phyloP scores from a whole-genome alignment of 2,329 filamentous ascomycete genomes.

The Cadophora gregata region DNA sequence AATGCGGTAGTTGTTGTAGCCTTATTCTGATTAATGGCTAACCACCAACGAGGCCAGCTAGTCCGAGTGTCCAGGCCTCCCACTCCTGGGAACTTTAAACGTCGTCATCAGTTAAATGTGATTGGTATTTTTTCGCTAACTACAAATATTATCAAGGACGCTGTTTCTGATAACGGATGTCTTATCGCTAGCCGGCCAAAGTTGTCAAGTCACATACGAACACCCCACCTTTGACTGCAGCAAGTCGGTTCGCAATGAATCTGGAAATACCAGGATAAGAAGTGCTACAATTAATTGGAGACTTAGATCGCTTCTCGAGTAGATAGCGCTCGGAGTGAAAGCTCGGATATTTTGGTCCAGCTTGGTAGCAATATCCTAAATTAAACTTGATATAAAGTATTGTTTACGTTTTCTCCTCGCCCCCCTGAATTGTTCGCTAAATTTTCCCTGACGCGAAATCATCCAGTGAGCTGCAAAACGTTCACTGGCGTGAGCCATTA shows the following conservation, averaged over 20 bases:
- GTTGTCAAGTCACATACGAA: neutral
- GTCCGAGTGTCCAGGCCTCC: slow-evolving; percentile 5
- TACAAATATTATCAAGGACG: neutral
- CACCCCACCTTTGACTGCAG: slow-evolving; percentile 14
- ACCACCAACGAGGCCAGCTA: neutral
- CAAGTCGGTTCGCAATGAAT: neutral
- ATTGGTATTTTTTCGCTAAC: slow-evolving; percentile 4
- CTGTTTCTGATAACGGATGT: neutral
- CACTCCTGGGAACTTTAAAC: slow-evolving; percentile 4
- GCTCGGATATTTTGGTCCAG: neutral
- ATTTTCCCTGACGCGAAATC: neutral
- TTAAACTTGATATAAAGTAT: neutral
- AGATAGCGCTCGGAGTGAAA: neutral
- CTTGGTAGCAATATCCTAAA: neutral
- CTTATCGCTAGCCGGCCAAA: slow-evolving; percentile 6
- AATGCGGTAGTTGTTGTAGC: neutral
- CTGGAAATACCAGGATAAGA: neutral
- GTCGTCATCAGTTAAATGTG: neutral
- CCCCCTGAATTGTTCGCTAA: neutral
- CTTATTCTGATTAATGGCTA: neutral
- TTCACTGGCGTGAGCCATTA: neutral
- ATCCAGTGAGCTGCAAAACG: neutral
- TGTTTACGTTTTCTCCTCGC: neutral
- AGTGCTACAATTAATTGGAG: too few relatives aligned
- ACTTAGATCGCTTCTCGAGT: neutral